Evolutionary conservation across 139 green algal species (phyloP).

Genomic region (Tetraselmis chui): DNA sequence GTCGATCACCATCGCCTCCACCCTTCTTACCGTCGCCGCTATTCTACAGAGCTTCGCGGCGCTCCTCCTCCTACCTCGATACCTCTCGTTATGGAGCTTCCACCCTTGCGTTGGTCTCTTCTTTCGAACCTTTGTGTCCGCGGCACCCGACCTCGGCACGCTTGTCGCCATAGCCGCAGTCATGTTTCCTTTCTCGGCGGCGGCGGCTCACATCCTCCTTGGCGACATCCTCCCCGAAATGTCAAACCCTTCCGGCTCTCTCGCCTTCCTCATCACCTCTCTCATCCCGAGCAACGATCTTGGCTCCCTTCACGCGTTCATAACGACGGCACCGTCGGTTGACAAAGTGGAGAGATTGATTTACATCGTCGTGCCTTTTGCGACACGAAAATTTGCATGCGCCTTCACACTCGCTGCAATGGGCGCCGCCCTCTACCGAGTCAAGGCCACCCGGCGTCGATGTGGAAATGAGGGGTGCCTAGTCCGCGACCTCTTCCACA

Average conservation of each 20-base stretch:
- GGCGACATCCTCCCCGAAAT: not conserved
- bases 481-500: not conserved
- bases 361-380: not conserved
- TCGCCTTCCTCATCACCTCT: not conserved
- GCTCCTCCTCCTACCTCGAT: not conserved
- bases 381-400: not conserved
- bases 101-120: not conserved
- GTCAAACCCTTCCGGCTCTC: not conserved
- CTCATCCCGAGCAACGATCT: not conserved
- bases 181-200: not conserved
- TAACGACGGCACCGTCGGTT: not conserved
- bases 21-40: not conserved
- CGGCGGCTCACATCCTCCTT: not conserved
- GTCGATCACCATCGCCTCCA: not conserved
- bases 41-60: not conserved
- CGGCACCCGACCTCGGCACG: not conserved
- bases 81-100: not conserved
- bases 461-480: not conserved
- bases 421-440: not conserved
- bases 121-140: not conserved
- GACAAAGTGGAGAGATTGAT: not conserved
- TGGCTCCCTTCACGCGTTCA: not conserved
- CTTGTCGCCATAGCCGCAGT: not conserved
- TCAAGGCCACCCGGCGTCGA: not conserved
- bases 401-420: not conserved